Evolutionary conservation across 345 rosid species (phyloP).

Genomic region (Lenwebbia sp.): DNA sequence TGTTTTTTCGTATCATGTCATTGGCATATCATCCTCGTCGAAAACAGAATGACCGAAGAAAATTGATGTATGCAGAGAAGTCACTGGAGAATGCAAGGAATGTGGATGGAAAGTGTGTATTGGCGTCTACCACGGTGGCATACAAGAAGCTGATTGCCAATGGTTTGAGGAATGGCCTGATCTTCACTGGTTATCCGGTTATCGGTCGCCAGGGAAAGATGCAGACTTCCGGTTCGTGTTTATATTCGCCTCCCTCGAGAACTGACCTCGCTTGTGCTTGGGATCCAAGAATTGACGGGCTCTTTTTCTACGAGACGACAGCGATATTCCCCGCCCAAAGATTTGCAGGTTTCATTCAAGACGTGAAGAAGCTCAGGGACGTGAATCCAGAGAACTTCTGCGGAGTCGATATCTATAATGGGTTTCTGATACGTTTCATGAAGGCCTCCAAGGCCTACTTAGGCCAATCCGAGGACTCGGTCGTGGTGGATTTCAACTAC

Average conservation of each 20-base stretch:
- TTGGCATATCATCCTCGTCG: not conserved
- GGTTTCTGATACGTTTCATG: constrained; percentile 60
- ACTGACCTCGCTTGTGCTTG: constrained; percentile 49
- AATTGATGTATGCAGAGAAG: constrained; percentile 37
- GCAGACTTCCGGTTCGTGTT: constrained; percentile 78
- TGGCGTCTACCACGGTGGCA: constrained; percentile 41
- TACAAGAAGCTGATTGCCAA: constrained; percentile 52
- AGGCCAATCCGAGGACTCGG: constrained; percentile 76
- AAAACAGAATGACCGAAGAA: not conserved
- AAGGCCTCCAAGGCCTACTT: constrained; percentile 64
- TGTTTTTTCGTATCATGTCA: not conserved
- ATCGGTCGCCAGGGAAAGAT: constrained; percentile 73
- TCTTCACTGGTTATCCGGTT: constrained; percentile 73
- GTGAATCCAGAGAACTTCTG: constrained; percentile 46
- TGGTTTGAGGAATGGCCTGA: constrained; percentile 57
- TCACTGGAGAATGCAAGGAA: constrained; percentile 30
- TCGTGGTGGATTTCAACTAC: constrained; percentile 73
- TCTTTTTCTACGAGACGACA: constrained; percentile 66
- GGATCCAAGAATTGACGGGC: constrained; percentile 72
- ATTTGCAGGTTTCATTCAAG: constrained; percentile 45
- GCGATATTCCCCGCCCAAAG: constrained; percentile 45
- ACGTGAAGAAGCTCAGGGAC: constrained; percentile 57
- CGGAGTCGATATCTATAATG: constrained; percentile 62
- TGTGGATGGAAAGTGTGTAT: constrained; percentile 41
- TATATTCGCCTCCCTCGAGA: constrained; percentile 39